A percentile compares a stretch with the other conserved stretches of the same genome.
These are phyloP conservation scores for Penicillium chermesinum DNA, from an alignment of 495 filamentous ascomycete species.

Conservation along the genomic window DNA sequence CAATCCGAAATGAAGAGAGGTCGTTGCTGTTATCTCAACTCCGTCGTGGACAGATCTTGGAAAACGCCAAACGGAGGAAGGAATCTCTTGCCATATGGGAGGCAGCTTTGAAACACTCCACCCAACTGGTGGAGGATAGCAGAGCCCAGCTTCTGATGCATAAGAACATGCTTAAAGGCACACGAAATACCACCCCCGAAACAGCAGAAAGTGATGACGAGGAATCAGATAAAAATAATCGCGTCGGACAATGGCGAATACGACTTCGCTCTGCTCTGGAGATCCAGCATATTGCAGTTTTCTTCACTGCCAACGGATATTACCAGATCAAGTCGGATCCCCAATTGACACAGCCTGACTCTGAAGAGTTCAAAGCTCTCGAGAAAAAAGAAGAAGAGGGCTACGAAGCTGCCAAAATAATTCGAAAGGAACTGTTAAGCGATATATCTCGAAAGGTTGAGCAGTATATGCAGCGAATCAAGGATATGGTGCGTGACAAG, in stretches of 20 bases:
- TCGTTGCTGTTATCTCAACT: conserved; percentile 55
- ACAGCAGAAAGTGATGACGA: conserved; percentile 39
- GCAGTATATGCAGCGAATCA: conserved; percentile 38
- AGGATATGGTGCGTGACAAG: conserved; percentile 40
- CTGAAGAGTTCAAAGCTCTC: conserved; percentile 57
- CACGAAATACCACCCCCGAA: background rate
- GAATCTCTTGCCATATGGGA: conserved; percentile 67
- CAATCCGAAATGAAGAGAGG: conserved; percentile 62
- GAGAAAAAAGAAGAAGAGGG: conserved; percentile 63
- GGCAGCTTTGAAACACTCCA: conserved; percentile 50
- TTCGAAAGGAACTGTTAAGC: conserved; percentile 69
- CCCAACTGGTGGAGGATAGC: conserved; percentile 56
- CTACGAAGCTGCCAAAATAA: conserved; percentile 70
- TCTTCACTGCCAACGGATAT: conserved; percentile 78
- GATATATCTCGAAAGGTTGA: conserved; percentile 49
- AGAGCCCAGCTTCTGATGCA: conserved; percentile 55
- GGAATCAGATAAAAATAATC: conserved; percentile 42
- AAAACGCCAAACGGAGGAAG: conserved; percentile 50
- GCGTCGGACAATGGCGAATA: conserved; percentile 55
- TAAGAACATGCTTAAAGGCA: conserved; percentile 23
- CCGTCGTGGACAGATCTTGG: conserved; percentile 67
- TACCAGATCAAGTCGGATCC: conserved; percentile 74
- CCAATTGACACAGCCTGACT: conserved; percentile 55
- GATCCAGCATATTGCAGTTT: conserved; percentile 73
- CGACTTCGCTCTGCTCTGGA: conserved; percentile 68